Evolutionary conservation across 169 alveolate species (phyloP), one percentile per base, ranked within the genome.

Genomic region (Plasmodium fragile): DNA sequence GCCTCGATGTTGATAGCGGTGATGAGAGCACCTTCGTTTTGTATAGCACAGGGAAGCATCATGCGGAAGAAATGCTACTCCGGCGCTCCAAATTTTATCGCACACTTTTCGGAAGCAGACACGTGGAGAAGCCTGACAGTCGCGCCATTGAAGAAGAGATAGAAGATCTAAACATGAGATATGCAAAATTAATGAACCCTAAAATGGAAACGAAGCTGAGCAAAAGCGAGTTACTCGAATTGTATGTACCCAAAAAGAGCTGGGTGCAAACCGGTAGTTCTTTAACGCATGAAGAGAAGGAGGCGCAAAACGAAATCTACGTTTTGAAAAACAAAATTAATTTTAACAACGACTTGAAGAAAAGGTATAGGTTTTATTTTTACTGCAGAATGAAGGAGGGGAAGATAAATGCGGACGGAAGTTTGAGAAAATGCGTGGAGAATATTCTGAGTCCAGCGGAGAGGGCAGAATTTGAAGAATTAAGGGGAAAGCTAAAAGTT

Each of bases 311-410:
- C 22, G 82, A 78, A n/a, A 91, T 70, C 34, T 80, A 43, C 82
- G 83, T 10, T 2, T 72, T 91, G 53, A 91, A 80, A 52, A 91
- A 52, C 25, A 80, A 52, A 91, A 69, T 91, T 28, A 81, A 65
- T 32, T 91, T 91, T 91, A 87, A 87, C 70, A 91, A 91, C 36
- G 94, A 91, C 30, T 80, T 91, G 72, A 91, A 91, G 82, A 91
- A 91, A 36, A 91, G 36, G 73, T 32, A 91, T 49, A 69, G 94
- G 75, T 91, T 91, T 65, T 80, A 39, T 80, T 91, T 91, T 80
- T 91, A 65, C 53, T 91, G 94, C 59, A 91, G 82, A 71, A 72
- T 71, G 82, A 79, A 91, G 41, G 92, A 91, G 55, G 75, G 72
- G 25, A 55, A 65, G n/a, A 71, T 55, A 16, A 71, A n/a, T 43